Evolutionary conservation across 306 rosid species (phyloP).

Genomic region (Cicer arietinum): DNA sequence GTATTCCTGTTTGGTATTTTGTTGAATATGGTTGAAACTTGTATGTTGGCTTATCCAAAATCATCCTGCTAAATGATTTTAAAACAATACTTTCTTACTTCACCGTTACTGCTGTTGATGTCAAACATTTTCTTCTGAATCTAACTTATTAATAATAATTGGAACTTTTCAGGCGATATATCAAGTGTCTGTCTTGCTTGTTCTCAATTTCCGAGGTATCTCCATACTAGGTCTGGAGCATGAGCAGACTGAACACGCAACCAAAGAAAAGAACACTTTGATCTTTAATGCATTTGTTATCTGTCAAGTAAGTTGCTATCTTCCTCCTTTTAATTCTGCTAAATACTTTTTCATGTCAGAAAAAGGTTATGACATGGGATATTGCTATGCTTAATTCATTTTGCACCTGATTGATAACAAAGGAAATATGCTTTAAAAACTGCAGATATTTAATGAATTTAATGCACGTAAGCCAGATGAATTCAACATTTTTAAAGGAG

Average conservation of each 20-base stretch:
- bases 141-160: slow-evolving; percentile 31
- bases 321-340: slow-evolving; percentile 30
- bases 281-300: slow-evolving; percentile 96
- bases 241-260: slow-evolving; percentile 44
- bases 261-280: slow-evolving; percentile 77
- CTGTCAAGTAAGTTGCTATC: slow-evolving; percentile 74
- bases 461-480: slow-evolving; percentile 98
- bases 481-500: slow-evolving; percentile 76
- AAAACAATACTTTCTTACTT: background rate
- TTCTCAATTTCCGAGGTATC: slow-evolving; percentile 78
- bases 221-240: slow-evolving; percentile 62
- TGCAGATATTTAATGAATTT: slow-evolving; percentile 92
- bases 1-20: slow-evolving; percentile 11
- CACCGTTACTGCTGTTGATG: background rate
- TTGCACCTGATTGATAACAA: slow-evolving; percentile 16
- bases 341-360: slow-evolving; percentile 12
- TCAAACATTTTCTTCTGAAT: background rate
- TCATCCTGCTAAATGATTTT: slow-evolving; percentile 23
- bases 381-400: slow-evolving; percentile 1
- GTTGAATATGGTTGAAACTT: slow-evolving; percentile 16
- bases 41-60: slow-evolving; percentile 19
- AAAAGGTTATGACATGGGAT: slow-evolving; percentile 15
- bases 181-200: slow-evolving; percentile 85
- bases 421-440: slow-evolving; percentile 34
- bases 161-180: slow-evolving; percentile 72